Conservation (phyloP, 2,329 filamentous ascomycete species). For the Sclerotinia glacialis region DNA sequence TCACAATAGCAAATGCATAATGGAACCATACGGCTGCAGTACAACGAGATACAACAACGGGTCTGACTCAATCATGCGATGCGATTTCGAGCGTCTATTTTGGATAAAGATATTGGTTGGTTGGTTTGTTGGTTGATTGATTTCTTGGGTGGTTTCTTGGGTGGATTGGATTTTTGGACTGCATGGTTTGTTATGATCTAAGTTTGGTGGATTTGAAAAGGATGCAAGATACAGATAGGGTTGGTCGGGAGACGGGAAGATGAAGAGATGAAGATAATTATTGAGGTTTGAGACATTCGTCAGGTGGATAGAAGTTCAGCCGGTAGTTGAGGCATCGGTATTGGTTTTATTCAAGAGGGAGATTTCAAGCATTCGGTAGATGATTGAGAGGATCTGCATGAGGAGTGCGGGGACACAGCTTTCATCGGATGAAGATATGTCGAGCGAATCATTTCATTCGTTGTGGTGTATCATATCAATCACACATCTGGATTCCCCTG, state of each 20-base stretch:
- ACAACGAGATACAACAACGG: neutral
- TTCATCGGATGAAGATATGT: conserved; percentile 3
- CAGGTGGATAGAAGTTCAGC: neutral
- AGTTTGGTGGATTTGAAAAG: neutral
- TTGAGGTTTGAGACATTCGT: neutral
- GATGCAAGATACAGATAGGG: neutral
- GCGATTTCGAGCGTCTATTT: neutral
- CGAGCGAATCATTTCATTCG: conserved; percentile 12
- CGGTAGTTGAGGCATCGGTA: neutral
- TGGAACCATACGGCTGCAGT: neutral
- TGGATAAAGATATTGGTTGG: neutral
- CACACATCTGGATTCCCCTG: conserved; percentile 5
- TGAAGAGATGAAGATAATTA: no score
- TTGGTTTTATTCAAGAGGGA: neutral
- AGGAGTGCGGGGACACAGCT: neutral
- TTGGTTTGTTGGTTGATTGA: no score
- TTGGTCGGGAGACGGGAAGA: neutral
- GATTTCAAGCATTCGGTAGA: conserved; percentile 6
- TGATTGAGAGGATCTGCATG: conserved; percentile 14
- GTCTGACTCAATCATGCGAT: neutral
- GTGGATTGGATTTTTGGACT: neutral
- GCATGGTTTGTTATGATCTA: neutral
- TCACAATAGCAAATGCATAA: conserved; percentile 8
- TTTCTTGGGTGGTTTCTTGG: no score
- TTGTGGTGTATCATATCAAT: neutral